These are phyloP conservation scores for Zoysia matrella DNA, from an alignment of 202 grass and related monocot genomes.

Conservation along the genomic window DNA sequence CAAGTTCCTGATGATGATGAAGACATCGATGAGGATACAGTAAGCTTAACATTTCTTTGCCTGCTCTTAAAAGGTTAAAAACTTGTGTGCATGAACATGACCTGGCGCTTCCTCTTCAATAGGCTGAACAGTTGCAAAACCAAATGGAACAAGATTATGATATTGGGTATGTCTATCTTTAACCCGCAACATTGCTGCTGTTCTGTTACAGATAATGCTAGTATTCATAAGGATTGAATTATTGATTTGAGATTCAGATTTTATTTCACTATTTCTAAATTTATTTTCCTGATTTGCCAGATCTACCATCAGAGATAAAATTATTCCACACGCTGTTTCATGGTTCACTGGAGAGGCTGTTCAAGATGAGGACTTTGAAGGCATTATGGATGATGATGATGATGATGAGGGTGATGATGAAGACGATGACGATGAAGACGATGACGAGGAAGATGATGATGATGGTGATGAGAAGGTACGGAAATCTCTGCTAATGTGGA, in stretches of 20 bases:
- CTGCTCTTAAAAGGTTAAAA: neutral
- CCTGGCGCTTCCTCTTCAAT: constrained; percentile 33
- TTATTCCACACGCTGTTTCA: constrained; percentile 89
- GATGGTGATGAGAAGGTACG: constrained; percentile 59
- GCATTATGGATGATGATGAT: constrained; percentile 63
- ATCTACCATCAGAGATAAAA: constrained; percentile 92
- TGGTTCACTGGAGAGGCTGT: constrained; percentile 90
- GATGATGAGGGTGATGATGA: constrained; percentile 44
- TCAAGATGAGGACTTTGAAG: constrained; percentile 79
- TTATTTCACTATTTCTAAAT: neutral
- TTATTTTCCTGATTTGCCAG: constrained; percentile 27
- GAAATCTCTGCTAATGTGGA: neutral
- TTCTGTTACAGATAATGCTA: neutral
- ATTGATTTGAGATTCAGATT: neutral
- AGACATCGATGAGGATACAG: constrained; percentile 96
- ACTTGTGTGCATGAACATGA: neutral
- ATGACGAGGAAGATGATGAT: constrained; percentile 43
- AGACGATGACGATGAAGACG: constrained; percentile 55
- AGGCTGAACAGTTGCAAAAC: constrained; percentile 93
- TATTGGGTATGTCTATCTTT: constrained; percentile 56
- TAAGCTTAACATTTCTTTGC: constrained; percentile 44
- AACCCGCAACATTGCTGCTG: constrained; percentile 1
- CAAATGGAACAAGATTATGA: constrained; percentile 98
- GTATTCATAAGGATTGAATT: neutral
- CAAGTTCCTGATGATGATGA: constrained; percentile 96